phyloP scores from a whole-genome alignment of 1,284 basidiomycete species.

The Melampsora abietis-canadensis region DNA sequence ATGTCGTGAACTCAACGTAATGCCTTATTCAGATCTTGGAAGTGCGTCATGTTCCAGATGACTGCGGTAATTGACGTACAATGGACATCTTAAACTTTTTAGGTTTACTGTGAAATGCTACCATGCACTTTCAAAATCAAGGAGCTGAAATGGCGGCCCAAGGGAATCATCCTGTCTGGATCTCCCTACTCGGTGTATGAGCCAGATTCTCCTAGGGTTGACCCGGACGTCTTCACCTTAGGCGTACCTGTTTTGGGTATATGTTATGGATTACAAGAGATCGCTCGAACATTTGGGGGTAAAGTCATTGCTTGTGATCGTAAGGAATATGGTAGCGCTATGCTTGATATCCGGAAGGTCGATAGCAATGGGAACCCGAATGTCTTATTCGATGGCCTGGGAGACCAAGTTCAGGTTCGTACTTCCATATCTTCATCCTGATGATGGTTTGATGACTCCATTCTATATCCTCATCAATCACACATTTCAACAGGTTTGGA shows the following conservation, averaged over 20 bases:
- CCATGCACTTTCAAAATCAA: conserved; percentile 91
- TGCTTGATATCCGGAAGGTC: conserved; percentile 70
- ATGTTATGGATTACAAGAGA: conserved; percentile 97
- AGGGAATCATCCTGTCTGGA: conserved; percentile 97
- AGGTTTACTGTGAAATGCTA: conserved; percentile 85
- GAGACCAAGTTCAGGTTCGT: conserved; percentile 73
- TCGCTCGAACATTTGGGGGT: conserved; percentile 83
- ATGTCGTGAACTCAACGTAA: conserved; percentile 93
- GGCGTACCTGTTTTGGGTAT: conserved; percentile 93
- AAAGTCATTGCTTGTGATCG: conserved; percentile 83
- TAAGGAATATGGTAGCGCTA: conserved; percentile 91
- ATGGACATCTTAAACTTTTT: neutral
- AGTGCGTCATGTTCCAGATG: neutral
- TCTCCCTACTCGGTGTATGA: conserved; percentile 99
- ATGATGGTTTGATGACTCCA: neutral
- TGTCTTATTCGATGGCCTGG: conserved; percentile 77
- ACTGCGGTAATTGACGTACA: neutral
- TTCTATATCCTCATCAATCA: conserved; percentile 10
- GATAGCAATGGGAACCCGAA: conserved; percentile 62
- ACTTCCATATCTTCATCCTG: conserved; percentile 16
- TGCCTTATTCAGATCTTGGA: neutral
- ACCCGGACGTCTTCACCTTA: conserved; percentile 86
- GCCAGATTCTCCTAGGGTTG: conserved; percentile 83
- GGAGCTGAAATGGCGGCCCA: conserved; percentile 89
- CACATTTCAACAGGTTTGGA: conserved; percentile 75